phyloP scores from a whole-genome alignment of 2,329 filamentous ascomycete genomes.

The Arthrinium puccinioides region DNA sequence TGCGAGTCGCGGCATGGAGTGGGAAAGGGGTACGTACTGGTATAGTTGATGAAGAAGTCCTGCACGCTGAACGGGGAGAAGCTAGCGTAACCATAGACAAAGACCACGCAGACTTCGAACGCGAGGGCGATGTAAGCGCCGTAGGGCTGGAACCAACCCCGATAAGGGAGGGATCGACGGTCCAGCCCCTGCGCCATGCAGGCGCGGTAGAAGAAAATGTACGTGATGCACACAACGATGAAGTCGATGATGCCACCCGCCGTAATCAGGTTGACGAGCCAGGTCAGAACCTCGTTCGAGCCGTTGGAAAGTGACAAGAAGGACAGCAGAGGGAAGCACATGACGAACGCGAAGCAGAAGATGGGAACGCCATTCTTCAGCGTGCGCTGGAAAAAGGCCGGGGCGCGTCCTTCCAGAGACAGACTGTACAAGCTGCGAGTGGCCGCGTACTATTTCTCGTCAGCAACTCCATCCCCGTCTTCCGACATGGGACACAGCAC shows the following conservation, averaged over 20 bases:
- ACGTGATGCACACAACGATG: constrained; percentile 31
- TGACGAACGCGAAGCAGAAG: constrained; percentile 48
- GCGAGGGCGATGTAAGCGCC: constrained; percentile 35
- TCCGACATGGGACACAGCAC: background rate
- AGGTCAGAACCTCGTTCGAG: constrained; percentile 8
- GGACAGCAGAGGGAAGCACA: constrained; percentile 52
- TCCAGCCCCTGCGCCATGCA: constrained; percentile 38
- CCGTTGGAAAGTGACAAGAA: constrained; percentile 33
- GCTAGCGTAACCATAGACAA: constrained; percentile 45
- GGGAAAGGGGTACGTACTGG: no score
- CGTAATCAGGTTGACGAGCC: constrained; percentile 10
- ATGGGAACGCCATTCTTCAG: constrained; percentile 51
- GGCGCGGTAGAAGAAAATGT: constrained; percentile 47
- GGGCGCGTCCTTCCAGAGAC: constrained; percentile 45
- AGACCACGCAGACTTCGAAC: constrained; percentile 29
- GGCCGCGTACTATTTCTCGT: constrained; percentile 35
- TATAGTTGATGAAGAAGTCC: constrained; percentile 35
- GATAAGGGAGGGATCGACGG: constrained; percentile 46
- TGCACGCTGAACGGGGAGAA: constrained; percentile 27
- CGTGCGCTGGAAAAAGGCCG: constrained; percentile 37
- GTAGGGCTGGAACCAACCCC: constrained; percentile 49
- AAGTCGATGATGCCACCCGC: constrained; percentile 10
- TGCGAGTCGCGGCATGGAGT: no score
- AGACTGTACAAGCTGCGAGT: constrained; percentile 50
- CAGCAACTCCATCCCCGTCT: background rate